Evolutionary conservation across 768 basidiomycete genomes (phyloP), one percentile per base, ranked within the genome.

Genomic region (Amanita subjunquillea): DNA sequence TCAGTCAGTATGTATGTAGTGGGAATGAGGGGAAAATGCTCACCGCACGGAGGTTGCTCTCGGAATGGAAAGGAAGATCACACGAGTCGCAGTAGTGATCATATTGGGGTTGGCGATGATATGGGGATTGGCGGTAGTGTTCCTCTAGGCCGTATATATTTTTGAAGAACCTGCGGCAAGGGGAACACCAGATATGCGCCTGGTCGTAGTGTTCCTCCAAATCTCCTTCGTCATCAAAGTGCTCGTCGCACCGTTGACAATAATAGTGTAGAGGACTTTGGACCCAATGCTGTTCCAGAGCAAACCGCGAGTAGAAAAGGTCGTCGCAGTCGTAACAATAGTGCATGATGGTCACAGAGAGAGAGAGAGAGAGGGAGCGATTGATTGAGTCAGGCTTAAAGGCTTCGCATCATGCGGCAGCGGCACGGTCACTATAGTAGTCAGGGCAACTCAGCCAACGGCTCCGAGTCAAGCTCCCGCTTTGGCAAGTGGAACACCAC

Each of bases 261-360:
- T 75, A 85, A 38, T 61, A 7, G 50, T 83, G 83, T 0, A 9
- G 22, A 4, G 67, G 64, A 58, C 76, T 81, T 50, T 80, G 70
- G 23, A 75, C 68, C 56, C 63, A 81, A 61, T 85, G 83, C 53
- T 80, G 68, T 51, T 65, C 67, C 54, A 79, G 72, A 0, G 59
- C 72, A 1, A 0, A 2, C 56, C 56, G 55, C 0, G 74, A 34
- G 13, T 34, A 5, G 34, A 83, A 84, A 55, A 81, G 79, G 7
- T 30, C 22, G 0, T 68, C 46, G 56, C 82, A 85, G 7, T 65
- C 59, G 9, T 63, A 3, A 57, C 83, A 85, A 38, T 68, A 29
- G 17, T 17, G 17, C 32, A 55, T 75, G 54, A 9, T 30, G 9
- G 30, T 30, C 30, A 30, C 2, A 1, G 30, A 30, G 30, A 30